A percentile compares a stretch with the other conserved stretches of the same genome.
Evolutionary conservation across 2,329 filamentous ascomycete genomes (phyloP).

Genomic region (Colletotrichum australisinense): DNA sequence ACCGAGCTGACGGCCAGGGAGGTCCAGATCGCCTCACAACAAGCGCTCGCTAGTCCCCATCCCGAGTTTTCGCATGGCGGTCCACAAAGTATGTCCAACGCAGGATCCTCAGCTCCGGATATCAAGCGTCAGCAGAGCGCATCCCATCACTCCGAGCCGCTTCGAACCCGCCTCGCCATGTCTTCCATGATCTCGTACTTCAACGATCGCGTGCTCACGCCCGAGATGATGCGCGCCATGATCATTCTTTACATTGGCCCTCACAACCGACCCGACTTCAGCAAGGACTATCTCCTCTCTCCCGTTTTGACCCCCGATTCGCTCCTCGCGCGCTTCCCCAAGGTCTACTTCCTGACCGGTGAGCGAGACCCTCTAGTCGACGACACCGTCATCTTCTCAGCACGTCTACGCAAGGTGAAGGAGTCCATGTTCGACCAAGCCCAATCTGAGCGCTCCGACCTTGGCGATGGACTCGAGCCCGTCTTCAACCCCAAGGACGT

Average conservation of each 20-base stretch:
- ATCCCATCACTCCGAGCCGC: conserved; percentile 66
- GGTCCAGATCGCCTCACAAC: conserved; percentile 31
- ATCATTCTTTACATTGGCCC: conserved; percentile 97
- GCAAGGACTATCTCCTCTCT: conserved; percentile 89
- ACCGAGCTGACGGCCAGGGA: conserved; percentile 36
- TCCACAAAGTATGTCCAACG: conserved; percentile 45
- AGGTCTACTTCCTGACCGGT: conserved; percentile 93
- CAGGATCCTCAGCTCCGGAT: conserved; percentile 16
- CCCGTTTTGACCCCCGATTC: conserved; percentile 90
- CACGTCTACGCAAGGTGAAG: conserved; percentile 84
- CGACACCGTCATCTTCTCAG: conserved; percentile 96
- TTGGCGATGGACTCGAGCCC: conserved; percentile 50
- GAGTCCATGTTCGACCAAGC: conserved; percentile 56
- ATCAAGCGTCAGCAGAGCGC: conserved; percentile 40
- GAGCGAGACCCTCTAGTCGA: conserved; percentile 96
- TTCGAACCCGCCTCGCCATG: conserved; percentile 90
- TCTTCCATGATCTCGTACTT: conserved; percentile 99
- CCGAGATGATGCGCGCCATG: conserved; percentile 99
- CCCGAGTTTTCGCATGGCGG: conserved; percentile 64
- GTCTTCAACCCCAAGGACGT: conserved; percentile 79
- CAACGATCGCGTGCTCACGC: conserved; percentile 92
- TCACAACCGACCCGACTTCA: conserved; percentile 92
- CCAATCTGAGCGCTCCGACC: conserved; percentile 50
- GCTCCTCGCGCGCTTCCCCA: conserved; percentile 87
- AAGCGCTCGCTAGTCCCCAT: conserved; percentile 50